Evolutionary conservation across 2,329 filamentous ascomycete species (phyloP).

Genomic region (Helotiales sp.): DNA sequence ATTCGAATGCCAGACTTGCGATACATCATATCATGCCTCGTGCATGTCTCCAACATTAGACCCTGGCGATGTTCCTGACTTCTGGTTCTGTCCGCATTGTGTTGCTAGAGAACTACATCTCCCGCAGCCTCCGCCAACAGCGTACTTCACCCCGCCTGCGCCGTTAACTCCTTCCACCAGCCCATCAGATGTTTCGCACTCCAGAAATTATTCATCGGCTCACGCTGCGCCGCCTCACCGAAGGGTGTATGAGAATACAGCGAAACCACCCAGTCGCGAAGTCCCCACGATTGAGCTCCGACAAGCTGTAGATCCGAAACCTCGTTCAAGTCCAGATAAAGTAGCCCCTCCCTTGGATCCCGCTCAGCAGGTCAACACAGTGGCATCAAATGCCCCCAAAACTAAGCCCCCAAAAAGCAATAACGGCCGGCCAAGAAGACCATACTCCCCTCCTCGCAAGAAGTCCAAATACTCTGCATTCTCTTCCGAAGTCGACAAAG

Average conservation of each 20-base stretch:
- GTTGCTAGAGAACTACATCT: conserved; percentile 27
- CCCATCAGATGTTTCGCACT: neutral
- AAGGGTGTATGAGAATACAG: neutral
- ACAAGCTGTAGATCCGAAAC: neutral
- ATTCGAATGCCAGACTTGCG: conserved; percentile 31
- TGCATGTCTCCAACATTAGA: conserved; percentile 32
- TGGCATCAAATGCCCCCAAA: neutral
- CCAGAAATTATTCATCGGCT: neutral
- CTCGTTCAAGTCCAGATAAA: neutral
- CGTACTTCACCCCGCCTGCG: conserved; percentile 12
- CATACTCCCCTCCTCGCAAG: conserved; percentile 29
- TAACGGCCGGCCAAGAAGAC: conserved; percentile 10
- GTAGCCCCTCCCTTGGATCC: neutral
- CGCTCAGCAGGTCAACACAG: too few species aligned
- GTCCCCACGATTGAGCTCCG: neutral
- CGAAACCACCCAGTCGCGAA: neutral
- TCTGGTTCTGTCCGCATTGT: conserved; percentile 37
- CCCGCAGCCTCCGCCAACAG: conserved; percentile 19
- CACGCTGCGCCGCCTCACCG: neutral
- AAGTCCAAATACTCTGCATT: conserved; percentile 33
- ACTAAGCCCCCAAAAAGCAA: conserved; percentile 2
- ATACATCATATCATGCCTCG: conserved; percentile 27
- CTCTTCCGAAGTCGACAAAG: conserved; percentile 33
- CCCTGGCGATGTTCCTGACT: conserved; percentile 23
- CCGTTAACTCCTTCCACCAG: conserved; percentile 6